Evolutionary conservation across 2,329 filamentous ascomycete species (phyloP), one percentile per base, ranked within the genome.

Genomic region (Talaromyces sp.): DNA sequence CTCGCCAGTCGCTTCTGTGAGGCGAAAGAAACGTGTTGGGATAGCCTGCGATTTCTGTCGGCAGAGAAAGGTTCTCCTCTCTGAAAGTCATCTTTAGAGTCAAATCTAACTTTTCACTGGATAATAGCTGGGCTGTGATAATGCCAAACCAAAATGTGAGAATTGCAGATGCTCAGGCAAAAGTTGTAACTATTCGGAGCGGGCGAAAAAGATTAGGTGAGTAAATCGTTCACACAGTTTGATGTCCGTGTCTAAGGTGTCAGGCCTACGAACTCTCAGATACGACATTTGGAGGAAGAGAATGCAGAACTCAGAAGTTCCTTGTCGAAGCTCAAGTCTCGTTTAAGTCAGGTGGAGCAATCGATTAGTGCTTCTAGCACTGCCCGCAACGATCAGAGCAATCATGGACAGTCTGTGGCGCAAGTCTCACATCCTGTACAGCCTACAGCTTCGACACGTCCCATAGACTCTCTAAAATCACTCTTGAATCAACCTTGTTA

Each of bases 91-190:
- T 37, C 9, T 8, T 37, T 11, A 10, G 35, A 10, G 9, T 37
- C 9, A 37, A 13, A 7, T 37, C 9, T 37, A 11, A 11, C 35
- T 37, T 13, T 13, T 37, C 13, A 37, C 35, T 8, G 9, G 1
- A 13, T 37, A 22, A 5, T 66, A 85, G 82, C 79, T 85, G 72
- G 83, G 82, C 68, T 85, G 83, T 70, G 82, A 81, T 65, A 77
- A 77, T 24, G 79, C 80, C 56, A 73, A 75, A 60, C 82, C 82
- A 3, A 71, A 70, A 35, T 84, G 82, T 66, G 75, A 76, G 37
- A 83, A 82, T 68, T 84, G 82, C 69, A 74, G 75, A 64, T 77
- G 75, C 1, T 81, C 84, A 66, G 79, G 76, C 7, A 77, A 79
- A 59, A 77, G 78, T 16, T 84, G 82, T 63, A 72, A 75, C 41